Evolutionary conservation across 2,329 filamentous ascomycete species (phyloP).

Genomic region (Epichloe coenophiala): DNA sequence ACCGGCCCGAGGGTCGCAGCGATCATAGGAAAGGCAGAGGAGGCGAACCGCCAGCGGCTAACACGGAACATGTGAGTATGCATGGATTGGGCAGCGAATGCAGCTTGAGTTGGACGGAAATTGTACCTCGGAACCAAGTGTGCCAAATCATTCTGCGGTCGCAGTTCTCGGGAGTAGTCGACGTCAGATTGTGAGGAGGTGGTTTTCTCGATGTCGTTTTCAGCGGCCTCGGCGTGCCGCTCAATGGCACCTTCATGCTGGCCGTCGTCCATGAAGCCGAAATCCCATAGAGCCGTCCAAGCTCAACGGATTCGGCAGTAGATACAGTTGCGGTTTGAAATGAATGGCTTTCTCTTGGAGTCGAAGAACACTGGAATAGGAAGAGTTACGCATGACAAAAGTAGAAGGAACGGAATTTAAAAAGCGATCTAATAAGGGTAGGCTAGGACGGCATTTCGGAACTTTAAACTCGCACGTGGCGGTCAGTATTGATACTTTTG

Average conservation of each 20-base stretch:
- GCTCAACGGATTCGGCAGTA: not conserved
- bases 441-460: not conserved
- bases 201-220: conserved; percentile 10
- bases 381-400: not conserved
- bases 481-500: not conserved
- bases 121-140: conserved; percentile 32
- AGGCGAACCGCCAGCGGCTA: conserved; percentile 51
- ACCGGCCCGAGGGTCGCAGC: conserved; percentile 76
- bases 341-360: not conserved
- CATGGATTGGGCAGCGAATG: not conserved
- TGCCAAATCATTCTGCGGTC: conserved; percentile 24
- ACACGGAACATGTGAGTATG: not conserved
- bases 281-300: not conserved
- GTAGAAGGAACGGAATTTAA: not conserved
- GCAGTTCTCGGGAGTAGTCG: conserved; percentile 9
- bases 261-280: conserved; percentile 27
- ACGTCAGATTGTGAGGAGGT: not conserved
- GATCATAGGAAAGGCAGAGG: conserved; percentile 59
- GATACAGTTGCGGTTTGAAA: not conserved
- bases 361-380: not conserved
- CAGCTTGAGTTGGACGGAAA: not conserved
- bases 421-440: not conserved
- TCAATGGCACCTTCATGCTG: conserved; percentile 24
- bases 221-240: conserved; percentile 17
- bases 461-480: not conserved